These are phyloP conservation scores for Chalciporus sp. DNA, from an alignment of 1,284 basidiomycete genomes.

Conservation along the genomic window DNA sequence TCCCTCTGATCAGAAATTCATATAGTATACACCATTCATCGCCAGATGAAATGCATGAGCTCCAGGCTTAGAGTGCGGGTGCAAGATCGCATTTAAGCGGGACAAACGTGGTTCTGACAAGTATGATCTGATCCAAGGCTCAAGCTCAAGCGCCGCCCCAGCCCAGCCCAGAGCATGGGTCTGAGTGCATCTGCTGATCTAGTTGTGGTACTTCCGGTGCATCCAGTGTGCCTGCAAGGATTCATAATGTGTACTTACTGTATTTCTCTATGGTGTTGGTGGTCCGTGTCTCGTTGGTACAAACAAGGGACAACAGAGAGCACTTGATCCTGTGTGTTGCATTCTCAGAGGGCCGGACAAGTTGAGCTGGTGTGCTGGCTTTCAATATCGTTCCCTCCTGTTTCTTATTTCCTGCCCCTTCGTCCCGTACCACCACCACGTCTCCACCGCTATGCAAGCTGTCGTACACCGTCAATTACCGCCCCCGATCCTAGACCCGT, in stretches of 20 bases:
- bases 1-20: neutral
- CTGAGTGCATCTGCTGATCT: no score
- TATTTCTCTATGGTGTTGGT: neutral
- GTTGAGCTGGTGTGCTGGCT: conserved; percentile 39
- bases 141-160: no score
- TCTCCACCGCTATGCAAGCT: conserved; percentile 62
- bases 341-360: conserved; percentile 34
- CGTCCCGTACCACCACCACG: conserved; percentile 47
- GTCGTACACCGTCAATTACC: conserved; percentile 62
- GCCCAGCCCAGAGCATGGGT: no score
- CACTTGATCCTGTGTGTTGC: conserved; percentile 38
- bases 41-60: no score
- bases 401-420: conserved; percentile 16
- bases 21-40: neutral
- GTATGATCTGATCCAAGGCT: no score
- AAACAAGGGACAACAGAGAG: conserved; percentile 32
- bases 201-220: no score
- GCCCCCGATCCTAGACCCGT: conserved; percentile 59
- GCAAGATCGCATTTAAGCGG: conserved; percentile 5
- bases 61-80: neutral
- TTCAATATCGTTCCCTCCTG: conserved; percentile 35
- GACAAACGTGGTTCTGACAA: conserved; percentile 4
- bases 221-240: neutral
- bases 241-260: neutral
- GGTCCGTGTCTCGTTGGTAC: conserved; percentile 13